Evolutionary conservation across 495 filamentous ascomycete species (phyloP), one percentile per base, ranked within the genome.

Genomic region (Trichoderma erinaceum): DNA sequence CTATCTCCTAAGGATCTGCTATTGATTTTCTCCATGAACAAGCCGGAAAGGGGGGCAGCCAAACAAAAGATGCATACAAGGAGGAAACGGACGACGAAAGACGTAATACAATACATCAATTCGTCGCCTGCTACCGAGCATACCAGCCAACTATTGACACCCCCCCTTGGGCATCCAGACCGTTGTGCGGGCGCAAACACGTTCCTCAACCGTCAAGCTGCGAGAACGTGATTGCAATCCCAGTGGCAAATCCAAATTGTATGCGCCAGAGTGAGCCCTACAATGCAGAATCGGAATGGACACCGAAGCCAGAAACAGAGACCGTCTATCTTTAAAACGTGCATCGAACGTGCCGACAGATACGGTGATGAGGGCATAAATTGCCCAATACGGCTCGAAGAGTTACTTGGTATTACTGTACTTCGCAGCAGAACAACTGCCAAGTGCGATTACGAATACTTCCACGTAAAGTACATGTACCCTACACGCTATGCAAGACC

Each of bases 361-460:
- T 10, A 38, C 25, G 56, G n/a, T 2, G 23, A 61, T 61, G 56
- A 61, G 27, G 56, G 56, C 56, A 61, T 61, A 18, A 61, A 61
- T 21, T 27, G 56, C 56, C 56, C 11, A 18, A 5, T 18, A 12
- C 6, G n/a, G n/a, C n/a, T n/a, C n/a, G n/a, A n/a, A n/a, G n/a
- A n/a, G n/a, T n/a, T n/a, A n/a, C n/a, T n/a, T n/a, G n/a, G n/a
- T n/a, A n/a, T n/a, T n/a, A n/a, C n/a, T n/a, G 56, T 21, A 21
- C n/a, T 25, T 38, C 35, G 35, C 35, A 38, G 35, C 8, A 38
- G 35, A 2, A 38, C 8, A 2, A 38, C 8, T 38, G 35, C 35
- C 35, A 38, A 38, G 7, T 38, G 35, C 35, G 4, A 38, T 38
- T 38, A 38, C 5, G 35, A 38, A 10, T 2, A 38, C 35, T 38